phyloP scores from a whole-genome alignment of 495 filamentous ascomycete genomes.

The Aspergillus affinis region DNA sequence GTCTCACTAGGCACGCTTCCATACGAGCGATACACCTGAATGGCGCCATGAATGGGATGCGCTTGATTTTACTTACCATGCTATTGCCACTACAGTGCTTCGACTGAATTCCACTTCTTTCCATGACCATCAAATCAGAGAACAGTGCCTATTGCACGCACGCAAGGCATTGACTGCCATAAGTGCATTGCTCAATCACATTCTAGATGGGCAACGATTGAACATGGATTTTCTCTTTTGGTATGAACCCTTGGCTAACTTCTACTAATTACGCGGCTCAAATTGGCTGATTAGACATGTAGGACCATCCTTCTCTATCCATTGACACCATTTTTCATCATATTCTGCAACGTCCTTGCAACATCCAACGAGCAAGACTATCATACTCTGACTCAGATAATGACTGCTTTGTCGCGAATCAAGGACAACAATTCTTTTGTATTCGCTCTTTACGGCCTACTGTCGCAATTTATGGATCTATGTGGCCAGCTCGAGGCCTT shows the following conservation, averaged over 20 bases:
- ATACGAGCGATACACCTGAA: background rate
- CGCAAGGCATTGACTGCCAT: background rate
- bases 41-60: constrained; percentile 4
- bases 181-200: background rate
- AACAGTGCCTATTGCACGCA: constrained; percentile 1
- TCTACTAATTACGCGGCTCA: background rate
- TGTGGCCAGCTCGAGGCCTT: background rate
- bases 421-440: background rate
- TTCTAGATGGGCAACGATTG: background rate
- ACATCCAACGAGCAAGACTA: constrained; percentile 32
- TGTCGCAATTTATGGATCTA: constrained; percentile 3
- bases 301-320: constrained; percentile 36
- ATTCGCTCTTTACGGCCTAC: background rate
- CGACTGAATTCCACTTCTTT: constrained; percentile 3
- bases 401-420: background rate
- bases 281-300: background rate
- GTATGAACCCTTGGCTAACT: constrained; percentile 9
- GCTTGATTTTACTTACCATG: constrained; percentile 5
- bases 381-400: background rate
- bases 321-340: constrained; percentile 32
- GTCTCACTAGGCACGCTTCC: background rate
- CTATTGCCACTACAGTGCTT: constrained; percentile 1
- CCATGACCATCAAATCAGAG: constrained; percentile 1
- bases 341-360: constrained; percentile 37
- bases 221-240: constrained; percentile 36